phyloP scores from a whole-genome alignment of 371 early-diverging fungal genomes.

The Batrachochytrium dendrobatidis region DNA sequence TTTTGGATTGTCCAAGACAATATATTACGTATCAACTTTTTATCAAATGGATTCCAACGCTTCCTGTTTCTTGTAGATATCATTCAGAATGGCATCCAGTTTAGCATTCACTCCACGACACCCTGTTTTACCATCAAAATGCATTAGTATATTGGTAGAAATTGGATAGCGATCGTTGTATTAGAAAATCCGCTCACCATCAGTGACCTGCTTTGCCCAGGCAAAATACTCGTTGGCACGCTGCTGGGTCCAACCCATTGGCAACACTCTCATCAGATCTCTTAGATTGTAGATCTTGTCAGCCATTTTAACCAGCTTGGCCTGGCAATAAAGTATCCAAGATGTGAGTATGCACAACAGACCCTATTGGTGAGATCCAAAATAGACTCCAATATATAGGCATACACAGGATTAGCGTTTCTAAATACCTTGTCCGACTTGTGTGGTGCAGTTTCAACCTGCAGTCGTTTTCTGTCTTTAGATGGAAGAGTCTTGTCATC shows the following conservation, averaged over 20 bases:
- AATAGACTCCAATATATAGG: neutral
- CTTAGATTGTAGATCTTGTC: constrained; percentile 51
- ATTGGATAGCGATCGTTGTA: neutral
- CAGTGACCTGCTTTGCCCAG: constrained; percentile 47
- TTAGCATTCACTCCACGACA: constrained; percentile 13
- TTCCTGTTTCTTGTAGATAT: constrained; percentile 11
- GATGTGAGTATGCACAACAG: no score
- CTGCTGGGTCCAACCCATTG: constrained; percentile 38
- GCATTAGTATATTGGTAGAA: neutral
- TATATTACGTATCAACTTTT: no score
- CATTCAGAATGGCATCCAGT: constrained; percentile 16
- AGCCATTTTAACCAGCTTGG: constrained; percentile 49
- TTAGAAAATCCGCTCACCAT: constrained; percentile 13
- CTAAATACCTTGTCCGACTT: constrained; percentile 30
- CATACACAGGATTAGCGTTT: neutral
- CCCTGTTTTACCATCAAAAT: neutral
- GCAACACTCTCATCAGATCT: constrained; percentile 28
- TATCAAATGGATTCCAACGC: no score
- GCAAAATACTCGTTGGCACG: constrained; percentile 43
- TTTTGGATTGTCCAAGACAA: no score
- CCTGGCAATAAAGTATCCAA: constrained; percentile 26
- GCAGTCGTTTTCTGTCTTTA: constrained; percentile 20
- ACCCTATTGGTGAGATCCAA: neutral
- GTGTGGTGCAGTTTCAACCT: constrained; percentile 37
- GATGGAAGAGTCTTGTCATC: constrained; percentile 45